A percentile compares a stretch with the other conserved stretches of the same genome.
phyloP scores from a whole-genome alignment of 176 grass and related monocot genomes.

The Carex kokanica region DNA sequence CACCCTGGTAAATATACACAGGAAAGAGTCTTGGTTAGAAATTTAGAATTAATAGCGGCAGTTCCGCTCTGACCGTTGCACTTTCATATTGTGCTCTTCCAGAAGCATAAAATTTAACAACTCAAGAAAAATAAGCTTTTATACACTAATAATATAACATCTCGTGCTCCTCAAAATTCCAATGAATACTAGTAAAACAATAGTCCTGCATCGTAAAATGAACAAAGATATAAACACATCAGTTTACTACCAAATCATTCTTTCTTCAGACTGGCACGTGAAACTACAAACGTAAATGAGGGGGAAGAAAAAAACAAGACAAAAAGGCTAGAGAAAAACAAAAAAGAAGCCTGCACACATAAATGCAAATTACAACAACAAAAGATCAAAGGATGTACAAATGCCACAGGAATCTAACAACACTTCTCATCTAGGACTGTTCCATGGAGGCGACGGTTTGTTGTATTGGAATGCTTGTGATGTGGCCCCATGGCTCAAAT shows the following conservation, averaged over 20 bases:
- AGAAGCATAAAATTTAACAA: not conserved
- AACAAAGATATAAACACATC: conserved; percentile 19
- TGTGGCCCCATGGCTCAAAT: conserved; percentile 67
- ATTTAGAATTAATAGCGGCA: not conserved
- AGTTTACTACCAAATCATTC: conserved; percentile 12
- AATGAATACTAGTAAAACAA: not conserved
- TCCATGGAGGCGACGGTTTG: conserved; percentile 82
- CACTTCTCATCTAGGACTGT: conserved; percentile 55
- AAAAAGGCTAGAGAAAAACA: not conserved
- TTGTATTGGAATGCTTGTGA: conserved; percentile 49
- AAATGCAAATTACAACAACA: conserved; percentile 17
- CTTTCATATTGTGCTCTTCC: not conserved
- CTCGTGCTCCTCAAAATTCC: conserved; percentile 15
- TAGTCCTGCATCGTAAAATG: conserved; percentile 1
- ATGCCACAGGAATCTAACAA: not conserved
- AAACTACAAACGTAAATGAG: not conserved
- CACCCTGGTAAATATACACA: not conserved
- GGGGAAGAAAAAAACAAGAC: not conserved
- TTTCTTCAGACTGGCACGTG: conserved; percentile 5
- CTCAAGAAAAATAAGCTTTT: not conserved
- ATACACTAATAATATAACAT: conserved; percentile 3
- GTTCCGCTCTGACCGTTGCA: not conserved
- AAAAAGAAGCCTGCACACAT: conserved; percentile 9
- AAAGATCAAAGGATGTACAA: conserved; percentile 35
- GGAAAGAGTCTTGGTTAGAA: not conserved